These are phyloP conservation scores for Cudoniella acicularis DNA, from an alignment of 495 filamentous ascomycete species.

Conservation along the genomic window DNA sequence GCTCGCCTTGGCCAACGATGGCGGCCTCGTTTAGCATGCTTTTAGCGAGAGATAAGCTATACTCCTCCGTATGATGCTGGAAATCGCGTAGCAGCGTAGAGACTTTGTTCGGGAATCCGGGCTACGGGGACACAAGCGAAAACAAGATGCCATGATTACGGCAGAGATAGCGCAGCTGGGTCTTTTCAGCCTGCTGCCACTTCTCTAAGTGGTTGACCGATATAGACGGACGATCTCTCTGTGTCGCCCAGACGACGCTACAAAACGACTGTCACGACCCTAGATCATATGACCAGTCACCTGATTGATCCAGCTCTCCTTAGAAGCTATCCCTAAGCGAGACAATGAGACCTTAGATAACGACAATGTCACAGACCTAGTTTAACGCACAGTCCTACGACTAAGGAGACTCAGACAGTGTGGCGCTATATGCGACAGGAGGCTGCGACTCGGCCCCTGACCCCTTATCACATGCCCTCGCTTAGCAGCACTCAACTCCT, in stretches of 20 bases:
- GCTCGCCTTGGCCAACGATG: conserved; percentile 7
- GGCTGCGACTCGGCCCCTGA: too few relatives aligned
- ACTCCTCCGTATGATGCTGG: conserved; percentile 32
- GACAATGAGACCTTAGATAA: too few relatives aligned
- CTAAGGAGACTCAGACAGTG: too few relatives aligned
- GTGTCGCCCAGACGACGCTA: conserved; percentile 38
- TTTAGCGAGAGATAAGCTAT: conserved; percentile 39
- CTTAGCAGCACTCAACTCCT: too few relatives aligned
- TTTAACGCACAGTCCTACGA: too few relatives aligned
- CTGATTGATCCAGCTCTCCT: too few relatives aligned
- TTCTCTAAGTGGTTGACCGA: conserved; percentile 40
- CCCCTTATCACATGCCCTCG: too few relatives aligned
- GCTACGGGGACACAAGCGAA: conserved; percentile 21
- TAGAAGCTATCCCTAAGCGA: too few relatives aligned
- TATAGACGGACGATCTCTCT: conserved; percentile 30
- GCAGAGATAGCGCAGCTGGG: conserved; percentile 46
- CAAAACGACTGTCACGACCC: too few relatives aligned
- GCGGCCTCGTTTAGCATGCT: conserved; percentile 38
- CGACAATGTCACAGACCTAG: too few relatives aligned
- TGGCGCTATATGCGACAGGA: too few relatives aligned
- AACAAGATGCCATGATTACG: conserved; percentile 35
- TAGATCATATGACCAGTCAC: too few relatives aligned
- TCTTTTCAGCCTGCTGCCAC: conserved; percentile 53
- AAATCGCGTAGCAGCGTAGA: conserved; percentile 37
- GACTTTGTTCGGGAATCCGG: conserved; percentile 21